Conservation (phyloP, 2,329 filamentous ascomycete genomes). For the Aspergillus sojae region DNA sequence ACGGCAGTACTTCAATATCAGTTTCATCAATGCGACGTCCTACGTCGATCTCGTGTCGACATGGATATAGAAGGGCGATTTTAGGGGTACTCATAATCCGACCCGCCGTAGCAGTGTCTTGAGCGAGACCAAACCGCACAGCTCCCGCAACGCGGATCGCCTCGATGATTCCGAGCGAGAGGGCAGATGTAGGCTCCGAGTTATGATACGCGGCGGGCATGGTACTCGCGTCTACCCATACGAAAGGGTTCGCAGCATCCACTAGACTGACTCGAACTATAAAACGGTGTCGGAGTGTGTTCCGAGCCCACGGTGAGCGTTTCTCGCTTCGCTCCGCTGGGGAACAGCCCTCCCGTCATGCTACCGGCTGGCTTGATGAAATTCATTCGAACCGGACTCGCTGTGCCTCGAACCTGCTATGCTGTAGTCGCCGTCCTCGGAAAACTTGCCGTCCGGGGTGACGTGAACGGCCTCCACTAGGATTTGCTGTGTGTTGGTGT, state of each 20-base stretch:
- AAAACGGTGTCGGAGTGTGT: conserved; percentile 45
- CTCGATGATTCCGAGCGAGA: conserved; percentile 51
- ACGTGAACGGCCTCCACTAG: conserved; percentile 60
- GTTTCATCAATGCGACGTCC: not conserved
- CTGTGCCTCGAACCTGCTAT: too few relatives aligned
- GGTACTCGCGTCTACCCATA: conserved; percentile 59
- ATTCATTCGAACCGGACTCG: too few relatives aligned
- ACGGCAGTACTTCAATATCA: conserved; percentile 30
- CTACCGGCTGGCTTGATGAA: too few relatives aligned
- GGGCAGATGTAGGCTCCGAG: conserved; percentile 2
- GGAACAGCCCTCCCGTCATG: too few relatives aligned
- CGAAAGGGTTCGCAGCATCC: conserved; percentile 64
- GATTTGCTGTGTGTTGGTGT: conserved; percentile 68
- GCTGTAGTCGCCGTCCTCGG: too few relatives aligned
- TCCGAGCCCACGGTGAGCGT: conserved; percentile 8
- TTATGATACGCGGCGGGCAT: conserved; percentile 36
- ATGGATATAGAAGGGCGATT: conserved; percentile 55
- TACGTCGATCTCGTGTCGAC: not conserved
- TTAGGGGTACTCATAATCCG: conserved; percentile 60
- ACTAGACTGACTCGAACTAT: conserved; percentile 54
- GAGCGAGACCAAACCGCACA: conserved; percentile 59
- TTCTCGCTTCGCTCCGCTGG: conserved; percentile 53
- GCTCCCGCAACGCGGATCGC: conserved; percentile 58
- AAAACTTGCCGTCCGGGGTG: too few relatives aligned
- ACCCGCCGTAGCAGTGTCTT: conserved; percentile 35